phyloP scores from a whole-genome alignment of 2,329 filamentous ascomycete species.

The Fusarium citri region DNA sequence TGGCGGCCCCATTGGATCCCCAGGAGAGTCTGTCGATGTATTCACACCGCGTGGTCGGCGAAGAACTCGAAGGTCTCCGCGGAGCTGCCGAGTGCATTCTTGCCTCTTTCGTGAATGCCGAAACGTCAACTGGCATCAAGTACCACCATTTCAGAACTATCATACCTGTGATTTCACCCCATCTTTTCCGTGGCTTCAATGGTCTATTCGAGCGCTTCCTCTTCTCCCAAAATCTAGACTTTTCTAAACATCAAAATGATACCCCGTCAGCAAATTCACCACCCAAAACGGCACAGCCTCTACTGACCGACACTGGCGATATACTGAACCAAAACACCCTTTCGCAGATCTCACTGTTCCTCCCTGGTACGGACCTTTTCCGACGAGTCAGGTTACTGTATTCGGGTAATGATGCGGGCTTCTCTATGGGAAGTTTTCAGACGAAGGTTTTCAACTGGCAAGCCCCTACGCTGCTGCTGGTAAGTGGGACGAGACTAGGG shows the following conservation, averaged over 20 bases:
- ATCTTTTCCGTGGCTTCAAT: constrained; percentile 74
- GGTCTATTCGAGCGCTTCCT: constrained; percentile 80
- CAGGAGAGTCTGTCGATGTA: constrained; percentile 75
- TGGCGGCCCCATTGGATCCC: constrained; percentile 72
- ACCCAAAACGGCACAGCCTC: constrained; percentile 56
- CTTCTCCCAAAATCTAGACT: constrained; percentile 77
- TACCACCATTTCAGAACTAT: constrained; percentile 71
- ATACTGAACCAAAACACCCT: constrained; percentile 74
- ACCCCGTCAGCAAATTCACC: constrained; percentile 25
- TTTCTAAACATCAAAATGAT: constrained; percentile 63
- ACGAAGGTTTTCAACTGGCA: constrained; percentile 81
- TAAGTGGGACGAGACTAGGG: constrained; percentile 72
- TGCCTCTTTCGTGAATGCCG: constrained; percentile 73
- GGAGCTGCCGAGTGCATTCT: constrained; percentile 73
- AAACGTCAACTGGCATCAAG: constrained; percentile 71
- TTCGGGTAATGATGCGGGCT: constrained; percentile 76
- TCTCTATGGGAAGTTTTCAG: constrained; percentile 82
- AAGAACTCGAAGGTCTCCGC: constrained; percentile 69
- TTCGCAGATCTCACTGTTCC: constrained; percentile 79
- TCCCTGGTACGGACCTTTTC: constrained; percentile 73
- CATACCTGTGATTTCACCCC: constrained; percentile 70
- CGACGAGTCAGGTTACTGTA: constrained; percentile 74
- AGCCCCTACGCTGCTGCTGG: constrained; percentile 77
- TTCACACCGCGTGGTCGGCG: constrained; percentile 65
- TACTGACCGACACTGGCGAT: constrained; percentile 64